These are phyloP conservation scores for Didymella pinodella DNA, from an alignment of 2,329 filamentous ascomycete species.

Conservation along the genomic window DNA sequence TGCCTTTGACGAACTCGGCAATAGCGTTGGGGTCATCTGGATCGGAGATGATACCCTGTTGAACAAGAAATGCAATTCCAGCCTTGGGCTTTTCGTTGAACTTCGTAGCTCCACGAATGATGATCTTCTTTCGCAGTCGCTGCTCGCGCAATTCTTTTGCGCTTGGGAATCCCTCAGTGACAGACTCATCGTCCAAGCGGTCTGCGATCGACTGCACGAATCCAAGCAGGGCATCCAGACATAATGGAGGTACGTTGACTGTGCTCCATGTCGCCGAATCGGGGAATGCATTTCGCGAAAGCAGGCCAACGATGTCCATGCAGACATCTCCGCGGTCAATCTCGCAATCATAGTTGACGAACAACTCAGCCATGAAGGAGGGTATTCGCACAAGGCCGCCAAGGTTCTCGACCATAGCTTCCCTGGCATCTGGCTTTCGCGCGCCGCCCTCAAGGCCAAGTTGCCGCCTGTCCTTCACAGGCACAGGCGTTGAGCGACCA, in stretches of 20 bases:
- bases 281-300: constrained; percentile 93
- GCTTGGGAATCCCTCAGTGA: constrained; percentile 71
- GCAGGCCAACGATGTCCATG: constrained; percentile 90
- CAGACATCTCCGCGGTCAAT: constrained; percentile 90
- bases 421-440: constrained; percentile 90
- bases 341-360: constrained; percentile 98
- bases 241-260: constrained; percentile 94
- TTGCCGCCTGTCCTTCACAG: constrained; percentile 90
- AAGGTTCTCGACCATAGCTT: constrained; percentile 98
- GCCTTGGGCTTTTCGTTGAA: constrained; percentile 96
- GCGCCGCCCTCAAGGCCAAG: constrained; percentile 90
- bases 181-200: constrained; percentile 75
- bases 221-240: constrained; percentile 87
- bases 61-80: constrained; percentile 84
- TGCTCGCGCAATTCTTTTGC: constrained; percentile 71
- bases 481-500: constrained; percentile 87
- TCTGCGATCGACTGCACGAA: constrained; percentile 94
- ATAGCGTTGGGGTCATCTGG: constrained; percentile 77
- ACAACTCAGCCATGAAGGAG: constrained; percentile 92
- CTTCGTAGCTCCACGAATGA: constrained; percentile 85
- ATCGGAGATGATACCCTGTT: constrained; percentile 84
- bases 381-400: constrained; percentile 92
- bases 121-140: constrained; percentile 81
- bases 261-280: constrained; percentile 99
- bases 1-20: constrained; percentile 87